phyloP scores from a whole-genome alignment of 78 protist species.

The slime mould (Dictyostelium discoideum) region DNA sequence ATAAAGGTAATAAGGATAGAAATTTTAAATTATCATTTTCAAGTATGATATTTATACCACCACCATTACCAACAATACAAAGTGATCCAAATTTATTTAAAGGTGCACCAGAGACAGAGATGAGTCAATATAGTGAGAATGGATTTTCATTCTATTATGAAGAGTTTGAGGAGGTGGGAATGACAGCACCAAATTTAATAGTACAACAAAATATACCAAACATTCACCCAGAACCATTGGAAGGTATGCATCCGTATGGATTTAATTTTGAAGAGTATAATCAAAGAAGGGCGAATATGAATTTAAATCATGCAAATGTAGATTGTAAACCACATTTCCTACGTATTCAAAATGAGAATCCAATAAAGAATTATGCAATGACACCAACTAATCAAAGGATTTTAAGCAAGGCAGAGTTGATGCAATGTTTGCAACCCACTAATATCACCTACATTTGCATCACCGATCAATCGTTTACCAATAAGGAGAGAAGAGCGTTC shows the following conservation, averaged over 20 bases:
- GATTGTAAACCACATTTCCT: slow-evolving; percentile 61
- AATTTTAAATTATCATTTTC: slow-evolving; percentile 2
- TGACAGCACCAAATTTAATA: neutral
- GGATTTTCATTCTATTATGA: slow-evolving; percentile 64
- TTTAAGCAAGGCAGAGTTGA: neutral
- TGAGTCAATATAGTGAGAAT: slow-evolving; percentile 13
- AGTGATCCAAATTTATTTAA: neutral
- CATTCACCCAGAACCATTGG: slow-evolving; percentile 31
- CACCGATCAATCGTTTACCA: neutral
- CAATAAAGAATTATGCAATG: slow-evolving; percentile 18
- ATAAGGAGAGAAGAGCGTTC: slow-evolving; percentile 22
- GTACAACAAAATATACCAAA: slow-evolving; percentile 25
- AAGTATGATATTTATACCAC: neutral
- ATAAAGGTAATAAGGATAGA: neutral
- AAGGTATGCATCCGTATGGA: slow-evolving; percentile 60
- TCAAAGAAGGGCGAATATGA: neutral
- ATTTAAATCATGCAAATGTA: neutral
- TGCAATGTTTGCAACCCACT: neutral
- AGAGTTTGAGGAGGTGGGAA: slow-evolving; percentile 16
- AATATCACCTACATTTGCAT: slow-evolving; percentile 35
- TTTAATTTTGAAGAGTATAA: neutral
- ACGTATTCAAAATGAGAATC: neutral
- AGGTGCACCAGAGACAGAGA: neutral
- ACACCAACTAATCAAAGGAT: neutral
- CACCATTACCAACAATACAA: slow-evolving; percentile 11